Percentiles rank a stretch among this genome's conserved stretches.
These are phyloP conservation scores for Hevea brasiliensis DNA, from an alignment of 345 rosid species.

Conservation along the genomic window DNA sequence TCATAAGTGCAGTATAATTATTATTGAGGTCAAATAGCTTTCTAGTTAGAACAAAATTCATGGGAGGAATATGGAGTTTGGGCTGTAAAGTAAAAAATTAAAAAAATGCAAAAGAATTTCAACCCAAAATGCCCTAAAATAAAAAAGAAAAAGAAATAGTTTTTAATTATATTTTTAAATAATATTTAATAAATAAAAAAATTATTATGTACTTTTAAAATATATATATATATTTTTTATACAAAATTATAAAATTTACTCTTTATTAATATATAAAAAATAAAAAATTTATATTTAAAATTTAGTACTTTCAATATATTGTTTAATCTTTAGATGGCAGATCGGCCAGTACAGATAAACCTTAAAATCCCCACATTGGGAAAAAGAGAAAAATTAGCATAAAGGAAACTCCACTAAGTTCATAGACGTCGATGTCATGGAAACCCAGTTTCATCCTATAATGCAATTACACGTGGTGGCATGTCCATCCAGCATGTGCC, in stretches of 20 bases:
- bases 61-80: conserved; percentile 26
- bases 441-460: conserved; percentile 13
- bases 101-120: conserved; percentile 36
- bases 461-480: neutral
- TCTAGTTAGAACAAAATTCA: neutral
- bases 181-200: too few species aligned
- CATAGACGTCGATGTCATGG: neutral
- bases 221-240: too few species aligned
- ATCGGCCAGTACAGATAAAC: neutral
- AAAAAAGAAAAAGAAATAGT: too few species aligned
- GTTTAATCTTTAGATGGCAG: conserved; percentile 11
- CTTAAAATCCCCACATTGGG: conserved; percentile 37
- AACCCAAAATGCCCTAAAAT: too few species aligned
- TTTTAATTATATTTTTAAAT: too few species aligned
- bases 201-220: too few species aligned
- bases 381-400: conserved; percentile 10
- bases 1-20: neutral
- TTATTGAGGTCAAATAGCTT: conserved; percentile 27
- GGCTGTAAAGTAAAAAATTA: conserved; percentile 39
- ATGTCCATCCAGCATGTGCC: too few species aligned
- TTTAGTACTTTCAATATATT: too few species aligned
- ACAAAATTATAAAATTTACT: too few species aligned
- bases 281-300: too few species aligned
- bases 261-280: too few species aligned
- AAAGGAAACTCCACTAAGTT: conserved; percentile 7